A percentile compares a stretch with the other conserved stretches of the same genome.
These are phyloP conservation scores for Gastrolobium villosum DNA, from an alignment of 306 rosid genomes.

Conservation along the genomic window DNA sequence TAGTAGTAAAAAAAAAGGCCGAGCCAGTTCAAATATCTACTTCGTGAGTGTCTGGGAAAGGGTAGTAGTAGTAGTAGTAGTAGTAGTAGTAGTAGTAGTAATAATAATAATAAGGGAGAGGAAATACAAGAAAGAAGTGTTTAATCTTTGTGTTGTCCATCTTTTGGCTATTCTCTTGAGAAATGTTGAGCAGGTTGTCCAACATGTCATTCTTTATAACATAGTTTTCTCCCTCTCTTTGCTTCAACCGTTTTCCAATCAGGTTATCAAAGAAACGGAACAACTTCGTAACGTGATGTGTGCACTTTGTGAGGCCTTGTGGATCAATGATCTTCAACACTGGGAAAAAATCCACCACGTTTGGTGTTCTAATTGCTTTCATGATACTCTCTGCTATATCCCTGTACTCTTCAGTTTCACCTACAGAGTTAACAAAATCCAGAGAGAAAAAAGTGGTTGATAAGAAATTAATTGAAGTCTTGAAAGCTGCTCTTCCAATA, in stretches of 20 bases:
- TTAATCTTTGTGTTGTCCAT: slow-evolving; percentile 40
- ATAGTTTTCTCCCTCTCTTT: not conserved
- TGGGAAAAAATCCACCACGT: slow-evolving; percentile 58
- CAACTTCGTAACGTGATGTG: slow-evolving; percentile 38
- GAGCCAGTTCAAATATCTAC: too few species aligned
- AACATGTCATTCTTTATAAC: slow-evolving; percentile 47
- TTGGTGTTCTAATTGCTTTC: slow-evolving; percentile 52
- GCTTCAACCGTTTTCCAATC: slow-evolving; percentile 44
- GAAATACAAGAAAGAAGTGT: slow-evolving; percentile 52
- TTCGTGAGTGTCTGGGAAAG: too few species aligned
- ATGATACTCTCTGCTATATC: slow-evolving; percentile 33
- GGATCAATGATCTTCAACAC: slow-evolving; percentile 54
- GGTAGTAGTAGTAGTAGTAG: too few species aligned
- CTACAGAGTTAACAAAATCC: slow-evolving; percentile 50
- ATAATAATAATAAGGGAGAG: not conserved
- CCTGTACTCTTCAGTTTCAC: slow-evolving; percentile 35
- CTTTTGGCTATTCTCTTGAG: slow-evolving; percentile 46
- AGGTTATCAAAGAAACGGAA: slow-evolving; percentile 9
- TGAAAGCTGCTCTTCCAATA: slow-evolving; percentile 53
- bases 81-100: too few species aligned
- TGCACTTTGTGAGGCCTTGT: slow-evolving; percentile 44
- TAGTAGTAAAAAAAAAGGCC: too few species aligned
- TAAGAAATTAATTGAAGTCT: slow-evolving; percentile 37
- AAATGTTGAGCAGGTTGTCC: slow-evolving; percentile 55
- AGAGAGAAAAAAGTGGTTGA: slow-evolving; percentile 50